Evolutionary conservation across 129 eudicot species (phyloP).

Genomic region (Escallonia rubra): DNA sequence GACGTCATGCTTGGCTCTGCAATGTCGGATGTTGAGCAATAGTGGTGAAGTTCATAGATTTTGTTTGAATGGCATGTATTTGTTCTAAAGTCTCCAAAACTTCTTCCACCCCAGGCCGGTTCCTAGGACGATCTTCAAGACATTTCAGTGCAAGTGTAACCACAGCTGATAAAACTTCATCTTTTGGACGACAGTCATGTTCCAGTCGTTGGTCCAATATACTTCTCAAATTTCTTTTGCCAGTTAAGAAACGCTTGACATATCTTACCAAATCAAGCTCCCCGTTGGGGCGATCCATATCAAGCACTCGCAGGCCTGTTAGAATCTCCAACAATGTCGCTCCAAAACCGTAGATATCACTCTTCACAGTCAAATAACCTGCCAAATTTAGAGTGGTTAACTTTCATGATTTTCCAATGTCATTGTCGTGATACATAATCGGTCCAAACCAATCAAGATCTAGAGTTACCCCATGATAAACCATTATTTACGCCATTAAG

Average conservation of each 20-base stretch:
- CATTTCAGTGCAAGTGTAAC: slow-evolving; percentile 21
- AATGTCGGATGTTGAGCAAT: too few species aligned
- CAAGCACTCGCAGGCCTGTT: slow-evolving; percentile 13
- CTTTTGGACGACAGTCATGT: slow-evolving; percentile 20
- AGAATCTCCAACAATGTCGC: slow-evolving; percentile 18
- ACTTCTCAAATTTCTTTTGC: not conserved
- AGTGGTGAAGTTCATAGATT: too few species aligned
- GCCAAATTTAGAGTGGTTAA: not conserved
- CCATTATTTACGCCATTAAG: too few species aligned
- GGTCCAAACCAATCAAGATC: too few species aligned
- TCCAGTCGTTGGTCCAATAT: slow-evolving; percentile 27
- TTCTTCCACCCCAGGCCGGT: slow-evolving; percentile 33
- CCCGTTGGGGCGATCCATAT: not conserved
- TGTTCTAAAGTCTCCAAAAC: slow-evolving; percentile 22
- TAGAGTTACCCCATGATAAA: too few species aligned
- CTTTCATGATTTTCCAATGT: too few species aligned
- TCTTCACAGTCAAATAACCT: slow-evolving; percentile 14
- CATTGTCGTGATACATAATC: too few species aligned
- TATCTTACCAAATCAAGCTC: slow-evolving; percentile 6
- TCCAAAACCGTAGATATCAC: slow-evolving; percentile 24
- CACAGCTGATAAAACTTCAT: slow-evolving; percentile 4
- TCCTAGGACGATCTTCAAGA: slow-evolving; percentile 15
- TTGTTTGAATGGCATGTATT: not conserved
- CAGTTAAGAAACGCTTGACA: not conserved
- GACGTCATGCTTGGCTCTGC: too few species aligned